Base-by-base conservation (phyloP, 2,329 filamentous ascomycete genomes). In the Exophiala dermatitidis region DNA sequence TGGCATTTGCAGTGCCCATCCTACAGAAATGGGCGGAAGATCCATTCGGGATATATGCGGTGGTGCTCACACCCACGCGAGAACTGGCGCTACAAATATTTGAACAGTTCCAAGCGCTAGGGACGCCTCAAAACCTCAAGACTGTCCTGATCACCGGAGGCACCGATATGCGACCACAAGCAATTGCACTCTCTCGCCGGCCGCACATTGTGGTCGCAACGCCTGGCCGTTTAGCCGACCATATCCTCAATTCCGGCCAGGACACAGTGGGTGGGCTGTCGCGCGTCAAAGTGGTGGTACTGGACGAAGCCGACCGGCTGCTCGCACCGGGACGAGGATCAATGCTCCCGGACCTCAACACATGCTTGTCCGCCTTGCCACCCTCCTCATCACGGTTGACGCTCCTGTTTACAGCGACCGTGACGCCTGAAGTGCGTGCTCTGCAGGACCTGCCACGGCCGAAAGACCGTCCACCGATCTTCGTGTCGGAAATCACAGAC, bases 131-230 rank as follows among this genome's bases (percentile, higher is more conserved):
- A 65, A 86, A 84, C 52, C 80, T 98, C 61, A 95, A 95, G 69
- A 84, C 86, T 3, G 77, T 91, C 42, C 79, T 98, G n/a, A 79
- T 98, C 40, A 97, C 89, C 1, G 93, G 93, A 47, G 93, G 93
- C 36, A 82, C 86, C 31, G 91, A 98, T 67, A 96, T 97, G 88
- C 82, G 89, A 46, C 74, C 84, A 9, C 93, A 98, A 71, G 91
- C 93, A 5, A 85, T 95, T 59, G 86, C 85, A 10, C 79, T 98
- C 12, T 82, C 86, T 1, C 80, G 85, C 60, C 78, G 89, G 41
- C 93, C 93, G 1, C 93, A 98, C 66, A 75, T 98, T 48, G 86
- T 98, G 42, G 93, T 98, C 66, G 90, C 93, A 28, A 98, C 93
- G 0, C 93, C 93, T 2, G 90, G 93, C 12, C 82, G 93, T 40